These are phyloP conservation scores for Trichoderma guizhouense DNA, from an alignment of 2,329 filamentous ascomycete genomes.

Conservation along the genomic window DNA sequence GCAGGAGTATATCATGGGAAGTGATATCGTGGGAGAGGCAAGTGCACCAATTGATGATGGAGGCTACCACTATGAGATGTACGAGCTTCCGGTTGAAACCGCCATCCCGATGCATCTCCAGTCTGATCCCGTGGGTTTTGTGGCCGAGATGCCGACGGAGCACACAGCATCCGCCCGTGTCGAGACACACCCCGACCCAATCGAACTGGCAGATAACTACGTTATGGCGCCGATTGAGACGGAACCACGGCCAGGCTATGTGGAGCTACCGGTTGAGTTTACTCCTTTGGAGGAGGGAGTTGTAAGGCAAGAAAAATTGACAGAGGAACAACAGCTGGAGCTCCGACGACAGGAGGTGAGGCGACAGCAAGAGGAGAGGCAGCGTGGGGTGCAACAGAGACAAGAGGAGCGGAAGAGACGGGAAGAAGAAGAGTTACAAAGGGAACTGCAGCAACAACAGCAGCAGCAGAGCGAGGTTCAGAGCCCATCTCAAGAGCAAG, in stretches of 20 bases:
- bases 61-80: slow-evolving; percentile 19
- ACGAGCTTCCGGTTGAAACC: slow-evolving; percentile 32
- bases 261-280: slow-evolving; percentile 39
- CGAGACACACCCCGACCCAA: slow-evolving; percentile 43
- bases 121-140: slow-evolving; percentile 41
- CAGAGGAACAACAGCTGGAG: slow-evolving; percentile 18
- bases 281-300: slow-evolving; percentile 29
- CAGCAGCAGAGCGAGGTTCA: neutral
- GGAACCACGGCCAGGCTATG: slow-evolving; percentile 26
- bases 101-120: slow-evolving; percentile 21
- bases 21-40: slow-evolving; percentile 6
- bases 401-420: neutral
- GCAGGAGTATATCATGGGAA: slow-evolving; percentile 19
- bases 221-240: slow-evolving; percentile 38
- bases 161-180: slow-evolving; percentile 39
- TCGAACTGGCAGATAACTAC: slow-evolving; percentile 43
- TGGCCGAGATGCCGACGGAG: slow-evolving; percentile 48
- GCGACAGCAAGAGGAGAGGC: slow-evolving; percentile 4
- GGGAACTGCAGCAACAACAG: neutral
- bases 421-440: neutral
- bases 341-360: slow-evolving; percentile 1
- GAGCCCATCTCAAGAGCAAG: neutral
- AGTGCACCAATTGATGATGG: slow-evolving; percentile 4
- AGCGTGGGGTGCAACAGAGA: neutral
- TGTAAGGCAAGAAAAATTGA: slow-evolving; percentile 21